A percentile compares a stretch with the other conserved stretches of the same genome.
Conservation (phyloP, 202 grass and related monocot genomes). For the Schoenoplectus triqueter region DNA sequence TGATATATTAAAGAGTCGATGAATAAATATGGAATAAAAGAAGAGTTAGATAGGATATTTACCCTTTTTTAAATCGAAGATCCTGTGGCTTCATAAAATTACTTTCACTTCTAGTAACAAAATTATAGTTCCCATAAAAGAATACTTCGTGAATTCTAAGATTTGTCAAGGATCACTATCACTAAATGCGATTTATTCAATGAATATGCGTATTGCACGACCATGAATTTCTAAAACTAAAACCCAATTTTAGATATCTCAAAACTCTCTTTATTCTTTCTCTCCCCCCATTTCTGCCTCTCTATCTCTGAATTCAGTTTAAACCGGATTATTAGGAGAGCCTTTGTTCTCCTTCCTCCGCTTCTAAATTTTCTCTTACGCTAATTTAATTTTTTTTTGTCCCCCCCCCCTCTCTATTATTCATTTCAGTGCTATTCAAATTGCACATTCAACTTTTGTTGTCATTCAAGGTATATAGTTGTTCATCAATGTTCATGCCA, state of each 20-base stretch:
- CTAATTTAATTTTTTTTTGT: background rate
- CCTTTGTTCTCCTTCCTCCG: slow-evolving; percentile 19
- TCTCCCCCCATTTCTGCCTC: slow-evolving; percentile 9
- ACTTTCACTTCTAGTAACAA: background rate
- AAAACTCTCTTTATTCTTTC: background rate
- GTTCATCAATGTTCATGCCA: background rate
- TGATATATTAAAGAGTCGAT: too few relatives aligned
- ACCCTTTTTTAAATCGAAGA: too few relatives aligned
- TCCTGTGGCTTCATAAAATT: too few relatives aligned
- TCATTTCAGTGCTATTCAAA: background rate
- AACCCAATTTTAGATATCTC: slow-evolving; percentile 8
- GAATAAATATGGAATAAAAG: too few relatives aligned
- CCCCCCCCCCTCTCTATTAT: background rate
- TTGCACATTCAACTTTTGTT: background rate
- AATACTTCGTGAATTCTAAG: background rate
- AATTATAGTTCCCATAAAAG: background rate
- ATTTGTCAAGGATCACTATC: background rate
- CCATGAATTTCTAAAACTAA: slow-evolving; percentile 2
- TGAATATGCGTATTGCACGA: background rate
- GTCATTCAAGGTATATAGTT: background rate
- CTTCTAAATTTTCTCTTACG: slow-evolving; percentile 3
- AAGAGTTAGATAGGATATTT: too few relatives aligned
- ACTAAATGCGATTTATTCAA: slow-evolving; percentile 14
- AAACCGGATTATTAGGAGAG: slow-evolving; percentile 32
- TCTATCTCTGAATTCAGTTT: slow-evolving; percentile 18